These are phyloP conservation scores for Sodiomyces alkalinus DNA, from an alignment of 2,329 filamentous ascomycete species.

Conservation along the genomic window DNA sequence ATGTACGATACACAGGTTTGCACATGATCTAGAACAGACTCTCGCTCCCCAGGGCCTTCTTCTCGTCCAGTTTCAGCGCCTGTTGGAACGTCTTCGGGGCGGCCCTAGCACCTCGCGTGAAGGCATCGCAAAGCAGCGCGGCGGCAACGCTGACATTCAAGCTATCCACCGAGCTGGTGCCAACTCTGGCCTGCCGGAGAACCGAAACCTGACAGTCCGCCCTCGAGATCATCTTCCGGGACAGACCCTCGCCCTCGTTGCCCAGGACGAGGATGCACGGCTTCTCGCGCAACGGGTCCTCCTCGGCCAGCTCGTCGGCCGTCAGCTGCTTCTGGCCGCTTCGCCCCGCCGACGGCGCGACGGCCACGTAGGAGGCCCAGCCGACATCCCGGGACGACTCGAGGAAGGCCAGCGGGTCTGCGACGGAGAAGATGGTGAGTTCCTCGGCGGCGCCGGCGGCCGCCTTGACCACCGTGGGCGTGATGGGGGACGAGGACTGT, in stretches of 20 bases:
- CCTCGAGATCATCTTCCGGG: constrained; percentile 44
- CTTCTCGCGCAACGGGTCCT: constrained; percentile 36
- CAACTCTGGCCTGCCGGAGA: constrained; percentile 27
- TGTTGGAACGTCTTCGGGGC: constrained; percentile 14
- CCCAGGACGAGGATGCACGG: constrained; percentile 74
- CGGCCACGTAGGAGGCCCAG: constrained; percentile 75
- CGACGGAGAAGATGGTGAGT: constrained; percentile 56
- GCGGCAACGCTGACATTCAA: constrained; percentile 87
- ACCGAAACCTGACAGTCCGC: constrained; percentile 57
- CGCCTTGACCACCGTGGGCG: constrained; percentile 68
- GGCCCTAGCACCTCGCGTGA: constrained; percentile 31
- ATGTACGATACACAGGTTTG: neutral
- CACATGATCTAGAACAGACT: constrained; percentile 7
- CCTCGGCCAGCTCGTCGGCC: constrained; percentile 29
- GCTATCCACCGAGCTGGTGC: constrained; percentile 56
- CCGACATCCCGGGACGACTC: constrained; percentile 50
- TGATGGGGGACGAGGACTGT: constrained; percentile 58
- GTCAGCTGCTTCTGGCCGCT: constrained; percentile 25
- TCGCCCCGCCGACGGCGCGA: constrained; percentile 24
- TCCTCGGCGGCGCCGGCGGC: constrained; percentile 78
- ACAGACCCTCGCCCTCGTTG: constrained; percentile 63
- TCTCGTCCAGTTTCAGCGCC: constrained; percentile 19
- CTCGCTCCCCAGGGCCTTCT: constrained; percentile 10
- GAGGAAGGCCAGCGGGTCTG: constrained; percentile 55
- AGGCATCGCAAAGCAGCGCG: constrained; percentile 57